A percentile compares a stretch with the other conserved stretches of the same genome.
phyloP scores from a whole-genome alignment of 2,329 filamentous ascomycete genomes.

The Neofusicoccum ribis region DNA sequence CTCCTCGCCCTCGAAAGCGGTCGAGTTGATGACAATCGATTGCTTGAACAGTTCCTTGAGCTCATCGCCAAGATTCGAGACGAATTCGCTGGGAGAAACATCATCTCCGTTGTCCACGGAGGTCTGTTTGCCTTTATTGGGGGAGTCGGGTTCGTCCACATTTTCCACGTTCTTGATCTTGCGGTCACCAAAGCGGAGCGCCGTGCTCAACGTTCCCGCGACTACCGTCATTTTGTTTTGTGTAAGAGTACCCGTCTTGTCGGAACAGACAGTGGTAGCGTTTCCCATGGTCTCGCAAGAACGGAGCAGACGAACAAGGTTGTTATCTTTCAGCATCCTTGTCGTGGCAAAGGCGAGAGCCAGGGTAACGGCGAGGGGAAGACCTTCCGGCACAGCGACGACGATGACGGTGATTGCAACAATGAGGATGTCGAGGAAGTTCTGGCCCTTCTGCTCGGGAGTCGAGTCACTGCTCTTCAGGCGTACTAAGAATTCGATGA shows the following conservation, averaged over 20 bases:
- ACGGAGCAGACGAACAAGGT: constrained; percentile 66
- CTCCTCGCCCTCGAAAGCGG: constrained; percentile 62
- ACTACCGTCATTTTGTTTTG: constrained; percentile 68
- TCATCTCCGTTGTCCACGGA: constrained; percentile 46
- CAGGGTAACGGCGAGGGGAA: constrained; percentile 67
- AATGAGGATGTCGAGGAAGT: constrained; percentile 64
- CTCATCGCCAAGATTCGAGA: constrained; percentile 51
- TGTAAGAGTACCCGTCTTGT: constrained; percentile 36
- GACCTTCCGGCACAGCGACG: constrained; percentile 67
- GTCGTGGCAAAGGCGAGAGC: constrained; percentile 68
- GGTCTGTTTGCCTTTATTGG: constrained; percentile 34
- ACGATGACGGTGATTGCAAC: constrained; percentile 67
- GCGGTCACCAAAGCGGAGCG: constrained; percentile 55
- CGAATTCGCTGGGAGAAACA: constrained; percentile 56
- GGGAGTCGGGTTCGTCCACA: constrained; percentile 27
- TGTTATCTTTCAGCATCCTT: constrained; percentile 69
- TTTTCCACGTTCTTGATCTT: constrained; percentile 29
- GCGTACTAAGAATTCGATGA: constrained; percentile 79
- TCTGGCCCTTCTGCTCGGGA: constrained; percentile 71
- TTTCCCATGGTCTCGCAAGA: constrained; percentile 74
- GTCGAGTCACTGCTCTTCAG: constrained; percentile 56
- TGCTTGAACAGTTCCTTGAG: constrained; percentile 61
- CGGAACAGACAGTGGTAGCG: constrained; percentile 74
- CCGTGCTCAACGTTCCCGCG: constrained; percentile 65
- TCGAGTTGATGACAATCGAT: constrained; percentile 48